Evolutionary conservation across 768 basidiomycete genomes (phyloP), one percentile per base, ranked within the genome.

Genomic region (Mycena haematopus): DNA sequence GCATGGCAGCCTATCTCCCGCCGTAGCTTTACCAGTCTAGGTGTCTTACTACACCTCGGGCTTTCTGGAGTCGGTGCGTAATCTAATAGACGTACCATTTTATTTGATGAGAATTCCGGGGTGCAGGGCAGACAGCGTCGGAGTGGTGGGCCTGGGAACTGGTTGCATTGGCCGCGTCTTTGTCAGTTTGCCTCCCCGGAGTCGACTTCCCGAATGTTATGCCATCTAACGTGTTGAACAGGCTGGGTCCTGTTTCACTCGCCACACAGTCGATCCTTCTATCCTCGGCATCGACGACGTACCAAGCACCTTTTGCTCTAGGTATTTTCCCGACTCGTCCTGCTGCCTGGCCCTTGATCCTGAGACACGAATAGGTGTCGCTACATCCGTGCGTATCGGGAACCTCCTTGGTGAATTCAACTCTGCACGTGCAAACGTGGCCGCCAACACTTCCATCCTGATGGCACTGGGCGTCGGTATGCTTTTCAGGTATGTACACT

Each of bases 101-200:
- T 31, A 15, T 47, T 17, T 21, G 21, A 21, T 10, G 52, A 10
- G 35, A 24, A 24, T 33, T 17, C 6, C 46, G 13, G 31, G 22
- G 15, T 17, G 58, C 63, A 82, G 87, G 87, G 0, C 93, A 95
- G 73, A 89, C 86, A 4, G 93, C 92, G 1, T 88, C 86, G 4
- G 96, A 97, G 75, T 99, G 96, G 96, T 98, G 96, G 95, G 89
- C 91, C 40, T 96, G 96, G 96, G 95, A 97, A 75, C 82, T 94
- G 7, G 75, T 91, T 33, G 89, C 88, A 24, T 77, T 86, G 2
- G 82, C 80, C 6, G 84, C 84, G 4, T 82, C 80, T 63, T 67
- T 82, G 78, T 82, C 65, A 62, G 80, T 72, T 14, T 21, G n/a
- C n/a, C n/a, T n/a, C n/a, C n/a, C n/a, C n/a, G n/a, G n/a, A n/a